phyloP scores from a whole-genome alignment of 495 filamentous ascomycete species.

The Hypoxylon perforatum region DNA sequence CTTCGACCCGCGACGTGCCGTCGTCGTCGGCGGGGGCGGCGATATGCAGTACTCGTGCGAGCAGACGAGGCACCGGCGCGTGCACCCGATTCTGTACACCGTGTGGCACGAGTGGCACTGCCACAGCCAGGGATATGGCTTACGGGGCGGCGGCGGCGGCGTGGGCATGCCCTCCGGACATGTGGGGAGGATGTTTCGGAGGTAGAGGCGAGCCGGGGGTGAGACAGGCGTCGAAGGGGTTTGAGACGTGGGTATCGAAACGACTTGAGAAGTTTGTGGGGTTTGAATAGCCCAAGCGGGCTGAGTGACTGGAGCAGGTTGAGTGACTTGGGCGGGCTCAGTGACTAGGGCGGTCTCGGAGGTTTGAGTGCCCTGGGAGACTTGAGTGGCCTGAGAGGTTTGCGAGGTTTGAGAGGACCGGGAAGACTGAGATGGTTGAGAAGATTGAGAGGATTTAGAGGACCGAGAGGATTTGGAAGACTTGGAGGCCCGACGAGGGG shows the following conservation, averaged over 20 bases:
- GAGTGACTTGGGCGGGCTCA: no score
- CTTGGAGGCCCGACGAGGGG: background rate
- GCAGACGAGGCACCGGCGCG: conserved; percentile 58
- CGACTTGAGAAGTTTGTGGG: no score
- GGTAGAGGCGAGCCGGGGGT: conserved; percentile 45
- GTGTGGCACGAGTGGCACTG: conserved; percentile 54
- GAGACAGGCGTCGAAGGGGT: conserved; percentile 21
- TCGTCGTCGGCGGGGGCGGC: conserved; percentile 10
- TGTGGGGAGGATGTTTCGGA: conserved; percentile 41
- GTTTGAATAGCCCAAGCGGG: no score
- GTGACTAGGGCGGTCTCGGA: no score
- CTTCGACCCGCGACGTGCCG: no score
- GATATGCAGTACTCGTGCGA: conserved; percentile 55
- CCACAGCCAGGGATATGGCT: conserved; percentile 57
- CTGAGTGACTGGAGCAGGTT: no score
- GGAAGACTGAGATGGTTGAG: no score
- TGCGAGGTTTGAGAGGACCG: no score
- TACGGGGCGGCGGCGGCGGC: conserved; percentile 41
- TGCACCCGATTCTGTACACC: conserved; percentile 54
- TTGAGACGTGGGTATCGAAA: no score
- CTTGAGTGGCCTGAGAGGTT: no score
- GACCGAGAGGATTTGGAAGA: background rate
- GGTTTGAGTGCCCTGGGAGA: no score
- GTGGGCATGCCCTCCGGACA: conserved; percentile 41
- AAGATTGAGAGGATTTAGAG: no score